Evolutionary conservation across 2,329 filamentous ascomycete genomes (phyloP).

Genomic region (Fusarium sp.): DNA sequence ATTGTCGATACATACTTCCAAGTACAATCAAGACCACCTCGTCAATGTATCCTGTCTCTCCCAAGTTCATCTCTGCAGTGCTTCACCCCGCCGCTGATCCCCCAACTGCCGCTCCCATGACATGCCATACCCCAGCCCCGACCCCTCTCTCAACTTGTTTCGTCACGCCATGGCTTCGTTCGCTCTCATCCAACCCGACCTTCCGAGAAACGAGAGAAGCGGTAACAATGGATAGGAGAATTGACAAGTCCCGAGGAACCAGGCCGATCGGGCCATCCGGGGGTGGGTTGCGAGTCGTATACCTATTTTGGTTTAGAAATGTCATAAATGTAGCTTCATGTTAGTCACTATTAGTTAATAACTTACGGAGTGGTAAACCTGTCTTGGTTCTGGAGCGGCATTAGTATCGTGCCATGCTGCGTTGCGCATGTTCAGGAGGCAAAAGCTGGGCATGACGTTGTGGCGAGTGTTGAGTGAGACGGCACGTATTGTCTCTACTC

Average conservation of each 20-base stretch:
- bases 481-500: not conserved
- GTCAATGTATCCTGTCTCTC: not conserved
- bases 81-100: conserved; percentile 16
- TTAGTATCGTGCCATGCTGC: not conserved
- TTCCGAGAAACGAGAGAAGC: not conserved
- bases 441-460: not conserved
- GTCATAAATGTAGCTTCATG: not conserved
- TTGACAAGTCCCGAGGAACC: conserved; percentile 2
- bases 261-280: conserved; percentile 2
- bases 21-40: not conserved
- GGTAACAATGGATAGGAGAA: not conserved
- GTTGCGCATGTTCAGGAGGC: not conserved
- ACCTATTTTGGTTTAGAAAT: not conserved
- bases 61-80: not conserved
- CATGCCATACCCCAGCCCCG: conserved; percentile 14
- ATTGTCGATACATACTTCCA: not conserved
- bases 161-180: conserved; percentile 7
- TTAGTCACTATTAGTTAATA: not conserved
- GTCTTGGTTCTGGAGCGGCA: not conserved
- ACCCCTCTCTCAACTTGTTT: not conserved
- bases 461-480: not conserved
- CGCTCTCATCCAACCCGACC: not conserved
- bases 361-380: not conserved
- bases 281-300: not conserved
- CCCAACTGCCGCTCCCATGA: conserved; percentile 13